Evolutionary conservation across 352 stramenopile genomes (phyloP).

Genomic region (Phytophthora citricola): DNA sequence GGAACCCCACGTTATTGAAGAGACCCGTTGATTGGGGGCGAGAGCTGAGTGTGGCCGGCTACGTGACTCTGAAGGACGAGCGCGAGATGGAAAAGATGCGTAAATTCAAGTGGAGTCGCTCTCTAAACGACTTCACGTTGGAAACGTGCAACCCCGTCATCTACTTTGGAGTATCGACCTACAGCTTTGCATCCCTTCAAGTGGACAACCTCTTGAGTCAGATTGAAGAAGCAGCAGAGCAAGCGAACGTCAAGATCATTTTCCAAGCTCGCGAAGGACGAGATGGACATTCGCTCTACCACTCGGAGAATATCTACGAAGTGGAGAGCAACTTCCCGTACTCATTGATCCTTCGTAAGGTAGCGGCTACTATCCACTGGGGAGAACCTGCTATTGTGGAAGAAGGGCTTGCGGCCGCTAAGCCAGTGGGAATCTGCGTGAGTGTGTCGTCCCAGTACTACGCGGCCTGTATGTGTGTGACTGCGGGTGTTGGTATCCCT

Average conservation of each 20-base stretch:
- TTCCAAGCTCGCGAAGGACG: constrained; percentile 53
- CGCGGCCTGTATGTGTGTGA: constrained; percentile 78
- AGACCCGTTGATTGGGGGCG: constrained; percentile 51
- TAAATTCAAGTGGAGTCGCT: constrained; percentile 37
- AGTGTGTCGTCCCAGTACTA: constrained; percentile 92
- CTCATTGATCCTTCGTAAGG: constrained; percentile 84
- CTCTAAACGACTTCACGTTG: constrained; percentile 44
- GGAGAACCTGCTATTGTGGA: constrained; percentile 79
- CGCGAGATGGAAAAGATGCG: constrained; percentile 37
- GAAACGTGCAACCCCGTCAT: constrained; percentile 38
- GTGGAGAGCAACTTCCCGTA: constrained; percentile 56
- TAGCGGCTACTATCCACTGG: constrained; percentile 81
- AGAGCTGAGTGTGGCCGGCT: constrained; percentile 50
- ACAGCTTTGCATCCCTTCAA: constrained; percentile 31
- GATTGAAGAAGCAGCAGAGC: constrained; percentile 43
- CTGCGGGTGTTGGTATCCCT: constrained; percentile 73
- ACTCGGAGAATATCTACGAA: constrained; percentile 45
- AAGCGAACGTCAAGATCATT: constrained; percentile 52
- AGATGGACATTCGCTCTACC: constrained; percentile 15
- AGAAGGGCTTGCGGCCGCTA: constrained; percentile 77
- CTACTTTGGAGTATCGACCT: constrained; percentile 49
- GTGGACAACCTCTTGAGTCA: constrained; percentile 40
- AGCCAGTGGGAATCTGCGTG: constrained; percentile 90
- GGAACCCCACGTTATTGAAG: constrained; percentile 42
- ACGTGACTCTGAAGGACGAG: constrained; percentile 42